Conservation (phyloP, 805 yeast genomes). For the Pichia heedii region DNA sequence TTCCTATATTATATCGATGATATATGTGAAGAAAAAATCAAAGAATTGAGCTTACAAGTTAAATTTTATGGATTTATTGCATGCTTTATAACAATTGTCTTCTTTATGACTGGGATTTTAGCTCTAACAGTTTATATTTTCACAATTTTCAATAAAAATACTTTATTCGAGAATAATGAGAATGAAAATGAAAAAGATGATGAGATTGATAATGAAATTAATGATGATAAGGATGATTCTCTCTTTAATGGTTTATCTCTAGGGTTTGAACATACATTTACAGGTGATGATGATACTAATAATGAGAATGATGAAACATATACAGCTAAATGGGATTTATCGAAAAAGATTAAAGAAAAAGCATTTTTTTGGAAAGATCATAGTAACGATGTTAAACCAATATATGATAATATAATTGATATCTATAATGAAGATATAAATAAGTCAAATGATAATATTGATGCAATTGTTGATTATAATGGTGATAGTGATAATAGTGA, state of each 20-base stretch:
- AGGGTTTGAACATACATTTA: not conserved
- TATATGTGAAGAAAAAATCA: conserved; percentile 13
- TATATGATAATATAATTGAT: not conserved
- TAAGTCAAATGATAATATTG: no score
- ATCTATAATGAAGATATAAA: not conserved
- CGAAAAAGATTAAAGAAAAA: not conserved
- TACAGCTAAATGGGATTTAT: not conserved
- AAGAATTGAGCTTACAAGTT: conserved; percentile 12
- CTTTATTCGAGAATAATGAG: not conserved
- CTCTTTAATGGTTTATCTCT: no score
- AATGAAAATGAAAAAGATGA: not conserved
- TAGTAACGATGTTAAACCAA: not conserved
- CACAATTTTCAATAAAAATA: not conserved
- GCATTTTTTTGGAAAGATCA: not conserved
- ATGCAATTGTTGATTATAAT: no score
- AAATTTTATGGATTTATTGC: conserved; percentile 6
- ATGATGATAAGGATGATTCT: not conserved
- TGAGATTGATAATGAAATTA: not conserved
- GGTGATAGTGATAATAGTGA: not conserved
- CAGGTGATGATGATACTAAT: not conserved
- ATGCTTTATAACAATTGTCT: not conserved
- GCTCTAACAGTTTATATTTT: not conserved
- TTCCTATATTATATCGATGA: conserved; percentile 6
- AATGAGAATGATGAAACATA: not conserved
- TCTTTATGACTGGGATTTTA: not conserved